These are phyloP conservation scores for Remersonia thermophila DNA, from an alignment of 2,329 filamentous ascomycete genomes.

Conservation along the genomic window DNA sequence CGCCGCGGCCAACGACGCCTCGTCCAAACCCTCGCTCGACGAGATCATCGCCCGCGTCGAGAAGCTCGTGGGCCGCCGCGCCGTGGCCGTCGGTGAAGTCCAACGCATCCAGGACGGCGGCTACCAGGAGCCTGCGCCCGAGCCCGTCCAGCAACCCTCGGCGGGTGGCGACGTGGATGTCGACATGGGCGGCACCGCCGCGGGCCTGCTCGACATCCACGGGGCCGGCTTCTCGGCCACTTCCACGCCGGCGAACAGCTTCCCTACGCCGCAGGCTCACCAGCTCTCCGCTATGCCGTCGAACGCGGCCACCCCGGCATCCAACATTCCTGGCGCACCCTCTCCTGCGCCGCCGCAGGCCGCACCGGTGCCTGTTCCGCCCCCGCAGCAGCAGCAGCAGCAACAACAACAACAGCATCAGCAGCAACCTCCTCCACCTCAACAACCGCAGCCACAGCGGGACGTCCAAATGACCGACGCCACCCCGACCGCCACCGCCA, in stretches of 20 bases:
- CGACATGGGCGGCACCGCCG: slow-evolving; percentile 52
- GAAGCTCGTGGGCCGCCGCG: slow-evolving; percentile 52
- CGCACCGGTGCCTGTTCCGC: too few species aligned
- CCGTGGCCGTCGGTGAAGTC: slow-evolving; percentile 51
- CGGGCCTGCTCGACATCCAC: slow-evolving; percentile 56
- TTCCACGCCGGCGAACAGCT: slow-evolving; percentile 48
- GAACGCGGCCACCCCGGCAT: slow-evolving; percentile 41
- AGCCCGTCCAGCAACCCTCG: slow-evolving; percentile 18
- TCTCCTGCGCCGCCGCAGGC: slow-evolving; percentile 30
- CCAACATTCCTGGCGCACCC: slow-evolving; percentile 28
- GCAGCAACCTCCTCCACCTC: too few species aligned
- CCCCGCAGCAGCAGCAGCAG: not conserved
- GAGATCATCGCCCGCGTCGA: slow-evolving; percentile 68
- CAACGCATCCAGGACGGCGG: slow-evolving; percentile 69
- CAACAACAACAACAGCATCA: slow-evolving; percentile 17
- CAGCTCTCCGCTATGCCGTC: slow-evolving; percentile 42
- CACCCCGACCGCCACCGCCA: slow-evolving; percentile 11
- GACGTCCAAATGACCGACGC: slow-evolving; percentile 41
- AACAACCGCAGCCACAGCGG: slow-evolving; percentile 15
- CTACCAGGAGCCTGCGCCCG: slow-evolving; percentile 47
- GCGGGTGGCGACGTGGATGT: slow-evolving; percentile 46
- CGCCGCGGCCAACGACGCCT: slow-evolving; percentile 35
- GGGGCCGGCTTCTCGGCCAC: slow-evolving; percentile 47
- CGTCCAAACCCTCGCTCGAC: slow-evolving; percentile 55
- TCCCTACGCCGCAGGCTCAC: slow-evolving; percentile 48